These are phyloP conservation scores for Blastomyces emzantsi DNA, from an alignment of 2,329 filamentous ascomycete genomes.

Conservation along the genomic window DNA sequence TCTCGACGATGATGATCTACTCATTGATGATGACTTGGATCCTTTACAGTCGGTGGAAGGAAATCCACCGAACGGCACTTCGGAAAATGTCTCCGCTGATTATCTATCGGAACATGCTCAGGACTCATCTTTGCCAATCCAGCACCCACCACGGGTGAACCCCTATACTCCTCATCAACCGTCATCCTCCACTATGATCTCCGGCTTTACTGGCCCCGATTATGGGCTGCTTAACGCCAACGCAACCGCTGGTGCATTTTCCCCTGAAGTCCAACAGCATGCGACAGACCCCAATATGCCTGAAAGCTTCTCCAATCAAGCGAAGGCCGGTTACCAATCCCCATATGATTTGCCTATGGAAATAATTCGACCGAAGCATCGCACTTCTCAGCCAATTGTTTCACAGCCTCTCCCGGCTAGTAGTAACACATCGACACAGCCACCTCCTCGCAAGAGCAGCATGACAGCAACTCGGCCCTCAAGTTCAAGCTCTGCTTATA, in stretches of 20 bases:
- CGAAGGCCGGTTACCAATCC: constrained; percentile 85
- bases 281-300: constrained; percentile 37
- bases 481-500: constrained; percentile 9
- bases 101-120: background rate
- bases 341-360: constrained; percentile 95
- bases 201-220: constrained; percentile 24
- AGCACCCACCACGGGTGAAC: constrained; percentile 21
- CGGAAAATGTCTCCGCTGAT: background rate
- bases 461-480: constrained; percentile 36
- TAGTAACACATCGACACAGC: constrained; percentile 40
- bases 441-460: constrained; percentile 56
- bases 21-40: constrained; percentile 61
- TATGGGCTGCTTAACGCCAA: constrained; percentile 8
- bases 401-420: constrained; percentile 32
- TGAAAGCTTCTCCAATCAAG: constrained; percentile 82
- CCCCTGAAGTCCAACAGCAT: background rate
- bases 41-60: background rate
- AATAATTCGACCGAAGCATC: constrained; percentile 51
- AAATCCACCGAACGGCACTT: constrained; percentile 46
- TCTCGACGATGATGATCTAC: constrained; percentile 61
- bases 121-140: background rate
- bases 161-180: constrained; percentile 45
- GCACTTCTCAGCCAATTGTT: constrained; percentile 23
- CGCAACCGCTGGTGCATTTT: background rate
- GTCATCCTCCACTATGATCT: constrained; percentile 41